Base-by-base conservation (phyloP, 1,139 yeast species). In the Lodderomyces pseudojiufengensis region DNA sequence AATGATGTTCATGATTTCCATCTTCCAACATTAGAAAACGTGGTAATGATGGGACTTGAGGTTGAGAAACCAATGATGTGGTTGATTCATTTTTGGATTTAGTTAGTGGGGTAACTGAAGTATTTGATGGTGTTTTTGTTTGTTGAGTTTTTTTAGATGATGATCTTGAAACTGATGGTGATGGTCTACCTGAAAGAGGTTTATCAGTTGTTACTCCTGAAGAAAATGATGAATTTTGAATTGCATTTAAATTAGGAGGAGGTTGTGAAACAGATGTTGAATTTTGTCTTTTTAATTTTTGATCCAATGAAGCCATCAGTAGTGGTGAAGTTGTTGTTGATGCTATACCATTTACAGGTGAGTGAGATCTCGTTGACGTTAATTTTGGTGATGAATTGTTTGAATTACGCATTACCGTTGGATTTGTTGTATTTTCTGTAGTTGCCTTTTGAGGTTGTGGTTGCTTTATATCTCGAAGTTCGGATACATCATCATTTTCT, bases 1-100 rank as follows among this genome's bases (percentile, higher is more conserved):
- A 67, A 52, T 78, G 79, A 59, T 90, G 97, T 49, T 79, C 86
- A 57, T 90, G 97, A 9, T 62, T 45, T 3, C 94, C 90, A 45
- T 80, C 80, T 33, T 80, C 87, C 36, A 65, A 56, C 54, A 79
- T 62, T 27, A 59, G 50, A 50, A 80, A 80, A 29, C 87, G 51
- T 1, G 78, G 74, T 36, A 56, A 55, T 4, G 36, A 32, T 11
- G 43, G 40, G n/a, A n/a, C n/a, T 18, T 18, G 20, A 21, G 37
- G 32, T 29, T 15, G 21, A 12, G 31, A 27, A 5, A 24, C 20
- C 3, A 44, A 18, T 9, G 35, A 31, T 10, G 35, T 27, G 10
- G 24, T 13, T 4, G 51, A 38, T 24, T 36, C 90, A 45, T 80
- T 80, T 32, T 80, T 87, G 35, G 63, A 56, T 53, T 78, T 62